Percentiles rank a stretch among this genome's conserved stretches.
These are phyloP conservation scores for Phaeosphaeria sp. DNA, from an alignment of 2,329 filamentous ascomycete species.

Conservation along the genomic window DNA sequence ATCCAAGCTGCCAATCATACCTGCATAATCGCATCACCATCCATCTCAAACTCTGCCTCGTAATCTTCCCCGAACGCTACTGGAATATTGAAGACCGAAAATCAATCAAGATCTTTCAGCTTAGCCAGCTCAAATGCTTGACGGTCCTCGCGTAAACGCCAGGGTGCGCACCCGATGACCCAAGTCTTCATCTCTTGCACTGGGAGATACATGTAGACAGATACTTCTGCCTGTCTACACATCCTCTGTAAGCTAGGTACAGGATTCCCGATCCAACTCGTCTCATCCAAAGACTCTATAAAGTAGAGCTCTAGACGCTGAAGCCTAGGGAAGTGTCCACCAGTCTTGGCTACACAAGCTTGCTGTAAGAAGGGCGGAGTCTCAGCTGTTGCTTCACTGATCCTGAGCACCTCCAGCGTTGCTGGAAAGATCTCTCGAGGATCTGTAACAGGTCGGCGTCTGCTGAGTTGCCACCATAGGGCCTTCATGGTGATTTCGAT, in stretches of 20 bases:
- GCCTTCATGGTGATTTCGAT: conserved; percentile 20
- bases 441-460: not conserved
- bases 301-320: conserved; percentile 18
- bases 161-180: conserved; percentile 13
- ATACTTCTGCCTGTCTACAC: conserved; percentile 8
- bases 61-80: not conserved
- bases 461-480: conserved; percentile 1
- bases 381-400: conserved; percentile 15
- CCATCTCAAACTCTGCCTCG: not conserved
- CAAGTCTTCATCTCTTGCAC: conserved; percentile 10
- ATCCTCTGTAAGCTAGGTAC: not conserved
- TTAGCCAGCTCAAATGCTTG: not conserved
- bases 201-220: conserved; percentile 15
- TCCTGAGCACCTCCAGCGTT: conserved; percentile 16
- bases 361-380: conserved; percentile 11
- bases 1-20: not conserved
- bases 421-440: conserved; percentile 14
- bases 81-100: not conserved
- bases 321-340: conserved; percentile 3
- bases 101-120: not conserved
- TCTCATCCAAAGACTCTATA: not conserved
- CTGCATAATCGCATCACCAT: not conserved
- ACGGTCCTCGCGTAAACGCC: conserved; percentile 7
- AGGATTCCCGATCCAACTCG: too few relatives aligned
- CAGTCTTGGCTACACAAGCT: conserved; percentile 13